A percentile compares a stretch with the other conserved stretches of the same genome.
phyloP scores from a whole-genome alignment of 2,329 filamentous ascomycete species.

The Akanthomyces uredinophilus region DNA sequence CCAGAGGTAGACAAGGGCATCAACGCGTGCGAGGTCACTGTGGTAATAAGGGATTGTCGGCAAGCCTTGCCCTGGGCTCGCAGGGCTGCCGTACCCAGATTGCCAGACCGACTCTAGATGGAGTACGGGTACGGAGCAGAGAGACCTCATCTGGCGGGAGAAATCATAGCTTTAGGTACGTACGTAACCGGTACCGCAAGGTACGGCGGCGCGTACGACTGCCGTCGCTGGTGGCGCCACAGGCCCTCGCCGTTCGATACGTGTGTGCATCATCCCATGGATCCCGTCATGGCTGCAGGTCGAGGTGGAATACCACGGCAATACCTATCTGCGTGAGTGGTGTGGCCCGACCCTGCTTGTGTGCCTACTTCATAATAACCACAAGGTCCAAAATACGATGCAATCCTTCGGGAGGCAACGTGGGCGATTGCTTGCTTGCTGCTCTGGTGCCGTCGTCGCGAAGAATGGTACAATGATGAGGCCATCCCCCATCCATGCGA shows the following conservation, averaged over 20 bases:
- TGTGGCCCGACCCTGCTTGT: not conserved
- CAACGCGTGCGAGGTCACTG: too few relatives aligned
- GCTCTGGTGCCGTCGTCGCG: not conserved
- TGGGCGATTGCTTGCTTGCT: not conserved
- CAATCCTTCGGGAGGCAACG: not conserved
- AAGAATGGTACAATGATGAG: not conserved
- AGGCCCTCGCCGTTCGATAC: constrained; percentile 2
- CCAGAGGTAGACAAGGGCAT: too few relatives aligned
- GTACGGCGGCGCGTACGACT: not conserved
- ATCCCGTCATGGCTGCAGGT: constrained; percentile 6
- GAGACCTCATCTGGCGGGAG: not conserved
- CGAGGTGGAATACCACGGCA: constrained; percentile 7
- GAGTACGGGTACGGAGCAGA: too few relatives aligned
- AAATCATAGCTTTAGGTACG: not conserved
- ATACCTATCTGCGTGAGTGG: not conserved
- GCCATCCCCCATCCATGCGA: not conserved
- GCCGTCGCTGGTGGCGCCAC: not conserved
- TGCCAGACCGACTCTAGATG: not conserved
- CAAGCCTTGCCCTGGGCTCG: not conserved
- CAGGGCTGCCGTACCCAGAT: not conserved
- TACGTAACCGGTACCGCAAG: not conserved
- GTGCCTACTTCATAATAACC: not conserved
- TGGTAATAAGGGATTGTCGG: not conserved
- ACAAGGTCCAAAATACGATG: not conserved
- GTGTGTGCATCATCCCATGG: constrained; percentile 4